phyloP scores from a whole-genome alignment of 1,284 basidiomycete species.

The Mycosarcoma mackinlayi region DNA sequence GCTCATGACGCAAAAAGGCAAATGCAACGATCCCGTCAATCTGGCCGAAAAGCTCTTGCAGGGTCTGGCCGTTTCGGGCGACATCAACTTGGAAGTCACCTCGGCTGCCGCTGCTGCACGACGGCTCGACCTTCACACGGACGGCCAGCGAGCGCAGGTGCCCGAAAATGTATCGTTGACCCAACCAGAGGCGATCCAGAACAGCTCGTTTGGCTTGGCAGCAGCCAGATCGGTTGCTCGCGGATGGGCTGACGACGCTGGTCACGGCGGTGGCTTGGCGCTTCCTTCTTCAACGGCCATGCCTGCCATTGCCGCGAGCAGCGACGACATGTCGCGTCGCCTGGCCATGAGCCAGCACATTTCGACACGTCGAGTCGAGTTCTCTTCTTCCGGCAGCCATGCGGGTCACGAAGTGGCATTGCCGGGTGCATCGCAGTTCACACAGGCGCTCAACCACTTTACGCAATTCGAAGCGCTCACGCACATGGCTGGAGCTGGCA shows the following conservation, averaged over 20 bases:
- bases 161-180: conserved; percentile 65
- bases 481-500: conserved; percentile 25
- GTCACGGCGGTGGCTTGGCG: conserved; percentile 21
- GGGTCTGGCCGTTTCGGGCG: conserved; percentile 64
- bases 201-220: conserved; percentile 37
- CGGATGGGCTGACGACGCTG: conserved; percentile 26
- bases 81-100: conserved; percentile 53
- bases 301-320: conserved; percentile 36
- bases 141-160: conserved; percentile 62
- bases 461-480: conserved; percentile 56
- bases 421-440: conserved; percentile 57
- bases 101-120: conserved; percentile 32
- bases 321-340: conserved; percentile 46
- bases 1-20: conserved; percentile 57
- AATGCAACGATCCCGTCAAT: conserved; percentile 63
- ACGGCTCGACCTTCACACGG: conserved; percentile 58
- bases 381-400: conserved; percentile 31
- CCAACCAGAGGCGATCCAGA: conserved; percentile 63
- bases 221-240: conserved; percentile 25
- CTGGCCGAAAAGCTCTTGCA: conserved; percentile 67
- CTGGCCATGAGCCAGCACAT: conserved; percentile 58
- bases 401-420: conserved; percentile 22
- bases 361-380: conserved; percentile 36
- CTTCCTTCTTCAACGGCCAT: conserved; percentile 56
- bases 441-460: conserved; percentile 60